Percentiles rank a stretch among this genome's conserved stretches.
Evolutionary conservation across 2,329 filamentous ascomycete genomes (phyloP).

Genomic region (Penicillium sp.): DNA sequence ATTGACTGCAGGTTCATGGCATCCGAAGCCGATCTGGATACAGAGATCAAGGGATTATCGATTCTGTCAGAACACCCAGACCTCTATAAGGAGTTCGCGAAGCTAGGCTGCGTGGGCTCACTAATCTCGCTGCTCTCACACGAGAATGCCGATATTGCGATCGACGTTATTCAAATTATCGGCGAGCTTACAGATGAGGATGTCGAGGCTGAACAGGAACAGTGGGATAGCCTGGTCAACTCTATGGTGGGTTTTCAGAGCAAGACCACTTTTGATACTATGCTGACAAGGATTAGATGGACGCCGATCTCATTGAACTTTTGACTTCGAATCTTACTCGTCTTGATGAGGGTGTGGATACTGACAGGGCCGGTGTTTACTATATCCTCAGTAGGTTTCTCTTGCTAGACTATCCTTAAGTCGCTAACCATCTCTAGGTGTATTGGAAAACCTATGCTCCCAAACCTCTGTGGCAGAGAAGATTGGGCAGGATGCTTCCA

Average conservation of each 20-base stretch:
- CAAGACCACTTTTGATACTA: not conserved
- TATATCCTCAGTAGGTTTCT: conserved; percentile 63
- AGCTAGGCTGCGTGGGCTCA: conserved; percentile 69
- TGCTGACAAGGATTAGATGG: conserved; percentile 34
- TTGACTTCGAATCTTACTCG: conserved; percentile 64
- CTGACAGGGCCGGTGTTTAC: conserved; percentile 83
- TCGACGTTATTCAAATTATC: conserved; percentile 85
- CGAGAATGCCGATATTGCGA: conserved; percentile 96
- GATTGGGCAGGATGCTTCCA: conserved; percentile 66
- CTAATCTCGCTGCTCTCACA: conserved; percentile 83
- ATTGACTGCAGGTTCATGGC: conserved; percentile 62
- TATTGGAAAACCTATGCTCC: conserved; percentile 84
- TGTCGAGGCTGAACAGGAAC: conserved; percentile 73
- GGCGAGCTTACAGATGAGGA: conserved; percentile 93
- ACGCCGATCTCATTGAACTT: conserved; percentile 44
- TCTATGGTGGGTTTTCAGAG: conserved; percentile 48
- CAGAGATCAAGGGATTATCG: conserved; percentile 81
- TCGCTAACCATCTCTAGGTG: conserved; percentile 40
- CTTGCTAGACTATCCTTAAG: not conserved
- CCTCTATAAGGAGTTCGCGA: conserved; percentile 77
- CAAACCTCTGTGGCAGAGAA: conserved; percentile 66
- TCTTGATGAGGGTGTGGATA: conserved; percentile 70
- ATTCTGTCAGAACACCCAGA: conserved; percentile 84
- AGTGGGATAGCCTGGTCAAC: conserved; percentile 76
- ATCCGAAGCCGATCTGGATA: conserved; percentile 85